Base-by-base conservation (phyloP, 768 basidiomycete genomes). In the Pulveroboletus sp. region DNA sequence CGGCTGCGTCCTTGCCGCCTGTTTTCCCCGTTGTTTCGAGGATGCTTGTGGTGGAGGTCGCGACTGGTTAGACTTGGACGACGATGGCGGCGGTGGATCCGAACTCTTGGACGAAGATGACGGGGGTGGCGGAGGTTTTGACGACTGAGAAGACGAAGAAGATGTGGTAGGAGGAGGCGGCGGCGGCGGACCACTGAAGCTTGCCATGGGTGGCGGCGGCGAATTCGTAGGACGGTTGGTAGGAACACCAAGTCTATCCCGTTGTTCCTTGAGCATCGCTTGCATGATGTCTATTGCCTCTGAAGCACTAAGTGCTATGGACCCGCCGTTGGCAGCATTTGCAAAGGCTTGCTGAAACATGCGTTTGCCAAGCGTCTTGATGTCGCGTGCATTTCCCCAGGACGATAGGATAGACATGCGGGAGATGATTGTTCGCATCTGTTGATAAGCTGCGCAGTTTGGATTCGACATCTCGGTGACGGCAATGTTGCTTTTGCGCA, bases 361-460 rank as follows among this genome's bases (percentile, higher is more conserved):
- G 16, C 43, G 50, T 31, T 58, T 48, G 0, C 78, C 64, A 5
- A 84, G 65, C 0, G 77, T 78, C 44, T 77, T 69, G 61, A 85
- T 72, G 53, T 86, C 85, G 7, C 83, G 75, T 3, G 83, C 85
- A 42, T 86, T 86, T 13, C 83, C 85, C 85, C 85, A 86, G 1
- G 77, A 76, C 5, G 72, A 68, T 1, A 84, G 64, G 10, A 50
- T 34, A 8, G 77, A 69, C 53, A 85, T 68, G 13, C 73, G 50
- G 7, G 62, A 48, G 47, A 85, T 2, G 5, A 59, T 47, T 5
- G 10, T 42, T 37, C 31, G 38, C 56, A 57, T 47, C 19, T 54
- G 56, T 20, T 54, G 56, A 16, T 58, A 47, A 1, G 41, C 10
- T 14, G 11, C 3, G 4, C 34, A 54, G 10, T 17, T 10, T 1